Conservation (phyloP, 148 eudicot species). For the Nepenthes gracilis region DNA sequence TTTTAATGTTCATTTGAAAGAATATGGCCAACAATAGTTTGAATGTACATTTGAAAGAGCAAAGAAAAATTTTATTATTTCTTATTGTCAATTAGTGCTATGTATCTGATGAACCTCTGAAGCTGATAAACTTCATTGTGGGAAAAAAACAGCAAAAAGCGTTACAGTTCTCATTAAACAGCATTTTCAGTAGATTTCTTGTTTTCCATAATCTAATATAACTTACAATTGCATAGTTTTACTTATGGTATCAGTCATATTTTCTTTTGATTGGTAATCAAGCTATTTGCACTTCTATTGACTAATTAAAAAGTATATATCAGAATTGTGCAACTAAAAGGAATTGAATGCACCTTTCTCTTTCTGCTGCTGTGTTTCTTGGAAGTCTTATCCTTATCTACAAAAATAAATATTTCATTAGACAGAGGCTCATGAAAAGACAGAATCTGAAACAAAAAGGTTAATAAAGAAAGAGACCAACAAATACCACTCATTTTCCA, state of each 20-base stretch:
- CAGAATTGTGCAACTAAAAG: background rate
- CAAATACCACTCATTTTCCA: background rate
- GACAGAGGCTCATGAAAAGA: background rate
- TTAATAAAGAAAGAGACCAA: background rate
- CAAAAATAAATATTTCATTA: conserved; percentile 9
- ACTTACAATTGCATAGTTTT: too few relatives aligned
- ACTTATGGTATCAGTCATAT: too few relatives aligned
- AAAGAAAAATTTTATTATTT: background rate
- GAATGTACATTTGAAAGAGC: background rate
- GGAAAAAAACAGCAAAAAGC: too few relatives aligned
- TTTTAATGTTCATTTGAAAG: background rate
- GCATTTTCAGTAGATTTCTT: too few relatives aligned
- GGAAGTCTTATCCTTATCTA: conserved; percentile 83
- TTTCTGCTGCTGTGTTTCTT: conserved; percentile 79
- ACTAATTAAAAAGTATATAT: too few relatives aligned
- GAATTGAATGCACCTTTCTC: conserved; percentile 54
- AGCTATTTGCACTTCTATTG: too few relatives aligned
- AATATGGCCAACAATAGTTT: background rate
- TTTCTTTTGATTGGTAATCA: too few relatives aligned
- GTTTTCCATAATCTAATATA: too few relatives aligned
- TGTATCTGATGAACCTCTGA: too few relatives aligned
- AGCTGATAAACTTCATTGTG: too few relatives aligned
- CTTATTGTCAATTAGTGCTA: too few relatives aligned
- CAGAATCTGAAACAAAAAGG: background rate
- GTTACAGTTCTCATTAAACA: too few relatives aligned